Evolutionary conservation across 176 grass and related monocot genomes (phyloP).

Genomic region (Triticum aestivum): DNA sequence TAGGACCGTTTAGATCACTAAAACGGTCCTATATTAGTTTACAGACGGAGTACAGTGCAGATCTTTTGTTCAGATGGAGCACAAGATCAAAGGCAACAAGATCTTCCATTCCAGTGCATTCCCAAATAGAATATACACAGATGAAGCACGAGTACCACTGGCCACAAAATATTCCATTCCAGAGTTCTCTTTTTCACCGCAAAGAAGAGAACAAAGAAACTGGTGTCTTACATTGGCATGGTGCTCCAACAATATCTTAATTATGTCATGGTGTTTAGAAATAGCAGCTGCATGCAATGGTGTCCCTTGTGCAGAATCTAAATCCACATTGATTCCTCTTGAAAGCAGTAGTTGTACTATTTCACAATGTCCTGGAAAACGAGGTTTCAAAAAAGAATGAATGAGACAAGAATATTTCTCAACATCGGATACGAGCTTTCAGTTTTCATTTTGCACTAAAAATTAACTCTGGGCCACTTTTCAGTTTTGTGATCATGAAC

Average conservation of each 20-base stretch:
- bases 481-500: background rate
- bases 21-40: too few species aligned
- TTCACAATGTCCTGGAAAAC: conserved; percentile 7
- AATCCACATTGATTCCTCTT: background rate
- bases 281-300: background rate
- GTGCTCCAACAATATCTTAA: background rate
- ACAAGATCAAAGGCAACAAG: background rate
- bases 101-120: background rate
- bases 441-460: background rate
- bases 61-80: background rate
- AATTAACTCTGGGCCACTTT: background rate
- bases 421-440: too few species aligned
- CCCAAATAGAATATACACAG: background rate
- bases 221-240: background rate
- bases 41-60: background rate
- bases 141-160: background rate
- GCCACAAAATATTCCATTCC: background rate
- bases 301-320: background rate
- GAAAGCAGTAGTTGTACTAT: conserved; percentile 8
- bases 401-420: too few species aligned
- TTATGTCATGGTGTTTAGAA: background rate
- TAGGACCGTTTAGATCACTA: too few species aligned
- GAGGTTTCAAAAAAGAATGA: background rate
- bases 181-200: background rate
- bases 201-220: background rate